Base-by-base conservation (phyloP, 192 early-diverging fungal genomes). In the Coemansia sp. region DNA sequence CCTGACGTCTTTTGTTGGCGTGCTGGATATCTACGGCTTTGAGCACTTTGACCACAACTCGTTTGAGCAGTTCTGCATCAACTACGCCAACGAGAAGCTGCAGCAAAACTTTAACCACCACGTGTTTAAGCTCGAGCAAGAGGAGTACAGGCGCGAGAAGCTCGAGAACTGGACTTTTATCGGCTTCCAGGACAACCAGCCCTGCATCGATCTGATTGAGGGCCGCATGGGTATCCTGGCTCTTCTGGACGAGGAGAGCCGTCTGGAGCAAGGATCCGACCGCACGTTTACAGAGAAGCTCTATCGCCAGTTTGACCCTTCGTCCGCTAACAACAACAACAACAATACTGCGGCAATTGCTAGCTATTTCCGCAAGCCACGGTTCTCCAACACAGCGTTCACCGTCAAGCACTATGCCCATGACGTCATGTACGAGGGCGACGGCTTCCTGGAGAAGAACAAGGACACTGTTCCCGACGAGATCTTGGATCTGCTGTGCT, bases 191-290 rank as follows among this genome's bases (percentile, higher is more conserved):
- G 97, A 99, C 73, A 98, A 98, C 75, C 93, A 97, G 79, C 93
- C 94, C 8, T 97, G 95, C 85, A 98, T 98, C 55, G 96, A 99
- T 63, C 87, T 99, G 78, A 99, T 99, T 67, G 97, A 99, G 76
- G 92, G 90, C 77, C 85, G 72, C 1, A 66, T 98, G 2, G 96
- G 97, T 56, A 95, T 99, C 49, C 84, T 99, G 36, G 86, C 93
- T 11, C 83, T 98, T 55, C 84, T 99, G 50, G 97, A 99, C 72
- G 97, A 99, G 69, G 81, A 83, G 63, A 72, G 81, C 63, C 64
- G 75, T 32, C 72, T 83, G 25, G 76, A 77, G 66, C 72, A 77
- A 55, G 81, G 76, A 18, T 76, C 81, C 11, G 81, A 83, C 25
- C 69, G 76, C 29, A 79, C 64, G 31, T 83, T 83, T 50, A 75